Base-by-base conservation (phyloP, 73 alveolate genomes). In the Durusdinium trenchii region DNA sequence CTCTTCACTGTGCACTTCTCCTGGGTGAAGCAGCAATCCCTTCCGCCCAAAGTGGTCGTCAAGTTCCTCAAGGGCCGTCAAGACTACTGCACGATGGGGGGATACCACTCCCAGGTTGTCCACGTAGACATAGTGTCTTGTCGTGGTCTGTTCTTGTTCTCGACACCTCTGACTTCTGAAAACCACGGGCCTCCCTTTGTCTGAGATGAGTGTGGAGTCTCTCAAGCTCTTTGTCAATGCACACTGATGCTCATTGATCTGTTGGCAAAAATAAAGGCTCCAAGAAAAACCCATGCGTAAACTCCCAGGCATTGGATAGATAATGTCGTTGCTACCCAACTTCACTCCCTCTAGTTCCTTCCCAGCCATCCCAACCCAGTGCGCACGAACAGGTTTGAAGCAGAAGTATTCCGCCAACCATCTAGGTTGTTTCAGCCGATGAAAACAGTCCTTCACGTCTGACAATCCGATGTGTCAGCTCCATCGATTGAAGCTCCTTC, bases 381-480 rank as follows among this genome's bases (percentile, higher is more conserved):
- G 9, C 0, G 78, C 95, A 0, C 85, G 95, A 0, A 62, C 14
- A 16, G 78, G 84, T 2, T 40, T 51, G 40, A 64, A n/a, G 4
- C 54, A 35, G 43, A 87, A 62, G 50, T 28, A 87, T 35, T 43
- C 50, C 1, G 64, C 3, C 32, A 87, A 30, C 62, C 84, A 62
- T 47, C 42, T 10, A 1, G 95, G 85, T 32, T 62, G 82, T 0
- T 36, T 18, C 51, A 87, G 36, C n/a, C 84, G 45, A 23, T 62
- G 95, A 48, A 87, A 87, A 35, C 95, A 87, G 30, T 64, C 84
- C 26, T 87, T 64, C 3, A 87, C 84, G 48, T 87, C 95, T 0
- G 95, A 42, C 3, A 62, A 28, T 1, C 85, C 95, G 23, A 60
- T 30, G 5, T 18, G 3, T 9, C 42, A 86, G 7, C 14, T 38